A percentile compares a stretch with the other conserved stretches of the same genome.
phyloP scores from a whole-genome alignment of 352 stramenopile genomes.

The Phytophthora pisi region DNA sequence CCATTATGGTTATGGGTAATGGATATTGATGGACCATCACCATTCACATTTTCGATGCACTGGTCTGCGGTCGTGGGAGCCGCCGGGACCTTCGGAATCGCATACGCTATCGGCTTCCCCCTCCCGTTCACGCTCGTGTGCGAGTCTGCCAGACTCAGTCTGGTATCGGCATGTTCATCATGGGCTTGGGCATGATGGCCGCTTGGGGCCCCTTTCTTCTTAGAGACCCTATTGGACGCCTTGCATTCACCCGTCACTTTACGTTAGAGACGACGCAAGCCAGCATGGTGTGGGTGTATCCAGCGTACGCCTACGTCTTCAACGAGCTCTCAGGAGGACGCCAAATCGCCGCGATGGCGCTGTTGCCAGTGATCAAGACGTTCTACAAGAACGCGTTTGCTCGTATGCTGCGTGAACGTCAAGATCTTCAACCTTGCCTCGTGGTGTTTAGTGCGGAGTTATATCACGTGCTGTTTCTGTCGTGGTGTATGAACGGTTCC shows the following conservation, averaged over 20 bases:
- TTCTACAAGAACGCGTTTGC: not conserved
- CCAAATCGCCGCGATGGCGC: not conserved
- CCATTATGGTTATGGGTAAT: not conserved
- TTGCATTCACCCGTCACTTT: not conserved
- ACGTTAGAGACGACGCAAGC: not conserved
- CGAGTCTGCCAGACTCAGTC: no score
- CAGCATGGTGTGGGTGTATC: not conserved
- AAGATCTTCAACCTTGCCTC: not conserved
- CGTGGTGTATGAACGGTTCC: not conserved
- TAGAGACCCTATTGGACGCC: not conserved
- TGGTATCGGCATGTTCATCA: not conserved
- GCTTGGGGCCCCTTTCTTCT: not conserved
- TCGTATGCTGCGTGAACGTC: not conserved
- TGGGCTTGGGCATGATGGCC: not conserved
- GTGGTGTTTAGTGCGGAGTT: not conserved
- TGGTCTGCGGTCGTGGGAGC: not conserved
- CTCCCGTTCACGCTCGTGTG: conserved; percentile 5
- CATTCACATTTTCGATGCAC: not conserved
- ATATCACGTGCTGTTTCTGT: conserved; percentile 2
- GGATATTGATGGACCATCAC: not conserved
- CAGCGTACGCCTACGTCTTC: not conserved
- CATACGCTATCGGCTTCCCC: conserved; percentile 1
- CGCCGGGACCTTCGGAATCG: not conserved
- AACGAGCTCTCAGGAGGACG: not conserved
- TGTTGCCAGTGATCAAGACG: not conserved